Percentiles rank a stretch among this genome's conserved stretches.
These are phyloP conservation scores for Lyophyllum decastes DNA, from an alignment of 768 basidiomycete species.

Conservation along the genomic window DNA sequence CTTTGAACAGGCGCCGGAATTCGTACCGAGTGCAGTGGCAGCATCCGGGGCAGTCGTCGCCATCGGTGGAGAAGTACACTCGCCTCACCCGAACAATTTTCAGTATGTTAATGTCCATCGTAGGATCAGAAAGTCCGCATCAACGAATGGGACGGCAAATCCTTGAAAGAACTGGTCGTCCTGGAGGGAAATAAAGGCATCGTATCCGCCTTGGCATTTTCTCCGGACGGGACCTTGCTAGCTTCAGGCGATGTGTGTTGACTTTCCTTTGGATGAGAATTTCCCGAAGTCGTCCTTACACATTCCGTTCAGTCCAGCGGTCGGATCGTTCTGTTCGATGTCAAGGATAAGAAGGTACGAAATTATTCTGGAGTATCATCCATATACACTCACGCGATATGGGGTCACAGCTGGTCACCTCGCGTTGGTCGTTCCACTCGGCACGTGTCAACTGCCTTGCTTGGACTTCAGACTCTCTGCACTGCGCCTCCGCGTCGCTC, in stretches of 20 bases:
- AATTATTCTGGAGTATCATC: background rate
- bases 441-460: conserved; percentile 78
- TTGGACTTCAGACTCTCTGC: conserved; percentile 72
- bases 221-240: conserved; percentile 71
- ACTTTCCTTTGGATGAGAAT: background rate
- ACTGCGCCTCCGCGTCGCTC: conserved; percentile 87
- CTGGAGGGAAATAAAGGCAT: conserved; percentile 71
- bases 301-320: conserved; percentile 63
- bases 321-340: conserved; percentile 78
- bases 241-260: conserved; percentile 84
- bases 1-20: conserved; percentile 53
- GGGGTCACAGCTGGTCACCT: conserved; percentile 54
- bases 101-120: background rate
- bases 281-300: background rate
- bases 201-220: conserved; percentile 77
- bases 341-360: conserved; percentile 60
- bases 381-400: background rate
- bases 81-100: background rate
- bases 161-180: conserved; percentile 53
- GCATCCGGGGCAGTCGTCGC: conserved; percentile 56
- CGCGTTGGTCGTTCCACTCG: conserved; percentile 86
- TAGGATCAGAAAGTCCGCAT: conserved; percentile 78
- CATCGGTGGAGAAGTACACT: conserved; percentile 71
- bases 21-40: conserved; percentile 57
- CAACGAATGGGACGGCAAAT: conserved; percentile 69